Percentiles rank a stretch among this genome's conserved stretches.
Conservation (phyloP, 1,139 yeast genomes). For the Hansenula sp. region DNA sequence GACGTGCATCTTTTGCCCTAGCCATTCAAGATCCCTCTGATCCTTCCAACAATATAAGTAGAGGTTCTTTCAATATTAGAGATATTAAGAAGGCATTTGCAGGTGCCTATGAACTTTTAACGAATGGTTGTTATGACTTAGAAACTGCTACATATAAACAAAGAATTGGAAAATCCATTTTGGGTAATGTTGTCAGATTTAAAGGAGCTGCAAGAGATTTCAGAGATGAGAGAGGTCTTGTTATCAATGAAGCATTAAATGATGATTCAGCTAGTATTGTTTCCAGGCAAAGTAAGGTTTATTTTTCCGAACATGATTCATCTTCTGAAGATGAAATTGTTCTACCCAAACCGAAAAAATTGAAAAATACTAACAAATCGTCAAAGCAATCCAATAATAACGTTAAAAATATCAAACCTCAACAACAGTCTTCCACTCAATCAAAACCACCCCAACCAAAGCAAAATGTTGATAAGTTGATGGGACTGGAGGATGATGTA, state of each 20-base stretch:
- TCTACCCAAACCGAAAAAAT: background rate
- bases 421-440: conserved; percentile 3
- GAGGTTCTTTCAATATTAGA: conserved; percentile 80
- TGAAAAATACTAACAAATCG: background rate
- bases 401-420: conserved; percentile 2
- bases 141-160: conserved; percentile 57
- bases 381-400: background rate
- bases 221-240: conserved; percentile 67
- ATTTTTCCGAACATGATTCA: conserved; percentile 8
- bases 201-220: conserved; percentile 77
- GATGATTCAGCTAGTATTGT: conserved; percentile 18
- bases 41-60: conserved; percentile 71
- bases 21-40: conserved; percentile 93
- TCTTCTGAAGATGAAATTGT: conserved; percentile 8
- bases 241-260: conserved; percentile 55
- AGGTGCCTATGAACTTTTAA: conserved; percentile 83
- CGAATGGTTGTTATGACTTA: conserved; percentile 64
- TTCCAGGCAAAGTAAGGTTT: conserved; percentile 3
- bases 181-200: conserved; percentile 78
- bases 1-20: conserved; percentile 59
- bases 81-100: conserved; percentile 85
- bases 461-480: conserved; percentile 26
- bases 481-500: conserved; percentile 27
- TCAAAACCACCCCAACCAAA: conserved; percentile 5
- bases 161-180: conserved; percentile 67